Evolutionary conservation across 768 basidiomycete genomes (phyloP).

Genomic region (Rhizopogon vesiculosus): DNA sequence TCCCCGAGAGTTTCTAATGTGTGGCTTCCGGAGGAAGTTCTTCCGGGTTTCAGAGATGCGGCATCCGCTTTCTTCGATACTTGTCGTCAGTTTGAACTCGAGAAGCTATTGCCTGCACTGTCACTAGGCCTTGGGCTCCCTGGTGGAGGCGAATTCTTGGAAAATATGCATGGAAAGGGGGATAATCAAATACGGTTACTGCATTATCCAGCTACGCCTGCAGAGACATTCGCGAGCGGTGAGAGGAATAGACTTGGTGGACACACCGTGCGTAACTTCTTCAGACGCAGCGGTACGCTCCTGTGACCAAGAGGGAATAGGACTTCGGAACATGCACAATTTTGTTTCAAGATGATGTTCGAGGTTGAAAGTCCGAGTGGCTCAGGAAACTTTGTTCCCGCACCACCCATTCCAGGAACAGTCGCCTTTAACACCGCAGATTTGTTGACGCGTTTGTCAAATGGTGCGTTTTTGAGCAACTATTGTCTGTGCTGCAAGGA

Average conservation of each 20-base stretch:
- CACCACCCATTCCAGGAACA: constrained; percentile 39
- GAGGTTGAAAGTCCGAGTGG: constrained; percentile 53
- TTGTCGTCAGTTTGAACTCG: constrained; percentile 28
- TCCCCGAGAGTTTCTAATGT: constrained; percentile 43
- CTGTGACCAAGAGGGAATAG: constrained; percentile 4
- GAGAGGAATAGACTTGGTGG: constrained; percentile 29
- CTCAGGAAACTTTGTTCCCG: constrained; percentile 39
- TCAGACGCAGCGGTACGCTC: background rate
- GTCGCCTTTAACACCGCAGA: constrained; percentile 50
- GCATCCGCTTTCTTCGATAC: constrained; percentile 47
- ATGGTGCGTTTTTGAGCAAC: constrained; percentile 8
- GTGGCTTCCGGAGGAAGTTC: too few species aligned
- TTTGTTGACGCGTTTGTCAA: constrained; percentile 44
- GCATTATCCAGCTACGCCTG: constrained; percentile 43
- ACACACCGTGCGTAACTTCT: constrained; percentile 16
- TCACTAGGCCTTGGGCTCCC: constrained; percentile 41
- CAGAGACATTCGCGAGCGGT: constrained; percentile 21
- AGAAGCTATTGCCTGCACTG: constrained; percentile 40
- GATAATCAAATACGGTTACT: constrained; percentile 44
- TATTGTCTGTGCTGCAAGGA: background rate
- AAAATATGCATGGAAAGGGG: constrained; percentile 33
- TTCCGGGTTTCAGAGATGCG: constrained; percentile 49
- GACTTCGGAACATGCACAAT: constrained; percentile 60
- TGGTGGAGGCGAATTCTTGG: constrained; percentile 38
- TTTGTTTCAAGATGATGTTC: constrained; percentile 51